These are phyloP conservation scores for Endotrypanum monterogeii DNA, from an alignment of 208 protist genomes.

Conservation along the genomic window DNA sequence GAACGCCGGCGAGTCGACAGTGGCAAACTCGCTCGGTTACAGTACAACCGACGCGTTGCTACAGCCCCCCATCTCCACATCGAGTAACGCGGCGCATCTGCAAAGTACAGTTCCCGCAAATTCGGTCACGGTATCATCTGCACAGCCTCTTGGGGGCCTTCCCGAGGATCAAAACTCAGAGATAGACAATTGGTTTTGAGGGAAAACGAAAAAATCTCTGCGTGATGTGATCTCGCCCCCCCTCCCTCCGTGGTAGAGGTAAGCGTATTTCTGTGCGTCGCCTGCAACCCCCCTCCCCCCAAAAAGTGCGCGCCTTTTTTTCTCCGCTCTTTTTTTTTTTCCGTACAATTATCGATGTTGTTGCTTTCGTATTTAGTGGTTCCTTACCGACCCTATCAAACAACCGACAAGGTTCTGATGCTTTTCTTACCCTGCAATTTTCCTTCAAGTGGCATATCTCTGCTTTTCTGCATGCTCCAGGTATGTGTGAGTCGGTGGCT, in stretches of 20 bases:
- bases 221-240: neutral
- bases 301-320: no score
- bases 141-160: neutral
- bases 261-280: neutral
- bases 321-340: no score
- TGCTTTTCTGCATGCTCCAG: no score
- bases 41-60: neutral
- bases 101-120: neutral
- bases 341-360: no score
- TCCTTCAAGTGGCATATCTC: no score
- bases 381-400: neutral
- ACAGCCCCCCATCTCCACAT: neutral
- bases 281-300: neutral
- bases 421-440: no score
- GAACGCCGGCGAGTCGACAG: neutral
- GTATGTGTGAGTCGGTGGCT: neutral
- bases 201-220: neutral
- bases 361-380: neutral
- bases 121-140: neutral
- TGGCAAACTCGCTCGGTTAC: slow-evolving; percentile 2
- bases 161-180: neutral
- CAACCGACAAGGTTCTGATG: neutral
- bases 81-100: neutral
- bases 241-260: neutral
- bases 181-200: slow-evolving; percentile 14